Evolutionary conservation across 768 basidiomycete genomes (phyloP).

Genomic region (Lentinula sp.): DNA sequence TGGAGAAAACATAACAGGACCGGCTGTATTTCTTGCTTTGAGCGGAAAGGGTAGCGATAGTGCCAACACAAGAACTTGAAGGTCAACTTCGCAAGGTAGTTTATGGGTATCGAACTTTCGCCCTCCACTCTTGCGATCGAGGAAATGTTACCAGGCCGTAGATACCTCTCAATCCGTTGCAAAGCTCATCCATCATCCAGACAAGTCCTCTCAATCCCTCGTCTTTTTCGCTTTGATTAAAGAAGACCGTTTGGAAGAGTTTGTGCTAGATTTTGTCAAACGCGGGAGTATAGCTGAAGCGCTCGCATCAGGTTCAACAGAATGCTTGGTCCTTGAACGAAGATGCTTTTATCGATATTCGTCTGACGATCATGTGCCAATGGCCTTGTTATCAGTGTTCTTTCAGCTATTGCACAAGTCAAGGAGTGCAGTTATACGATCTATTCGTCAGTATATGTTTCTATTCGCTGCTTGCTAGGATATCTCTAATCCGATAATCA

Average conservation of each 20-base stretch:
- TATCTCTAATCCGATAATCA: not conserved
- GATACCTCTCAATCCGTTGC: not conserved
- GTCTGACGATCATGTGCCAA: conserved; percentile 6
- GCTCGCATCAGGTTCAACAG: not conserved
- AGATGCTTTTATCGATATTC: conserved; percentile 4
- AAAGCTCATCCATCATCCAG: not conserved
- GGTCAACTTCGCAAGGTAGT: not conserved
- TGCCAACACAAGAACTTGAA: conserved; percentile 14
- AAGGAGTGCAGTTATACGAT: conserved; percentile 2
- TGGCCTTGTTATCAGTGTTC: not conserved
- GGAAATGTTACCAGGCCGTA: not conserved
- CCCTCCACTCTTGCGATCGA: not conserved
- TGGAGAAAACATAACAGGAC: conserved; percentile 20
- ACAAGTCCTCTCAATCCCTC: not conserved
- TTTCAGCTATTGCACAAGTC: not conserved
- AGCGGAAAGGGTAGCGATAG: conserved; percentile 20
- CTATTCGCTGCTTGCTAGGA: not conserved
- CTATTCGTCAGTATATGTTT: not conserved
- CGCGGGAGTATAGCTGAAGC: not conserved
- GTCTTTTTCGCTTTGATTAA: not conserved
- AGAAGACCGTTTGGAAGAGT: not conserved
- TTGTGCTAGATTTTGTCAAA: not conserved
- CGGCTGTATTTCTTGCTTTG: conserved; percentile 27
- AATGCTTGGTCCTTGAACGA: not conserved
- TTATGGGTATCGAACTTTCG: not conserved